Evolutionary conservation across 345 rosid species (phyloP).

Genomic region (Rhizophora mangle): DNA sequence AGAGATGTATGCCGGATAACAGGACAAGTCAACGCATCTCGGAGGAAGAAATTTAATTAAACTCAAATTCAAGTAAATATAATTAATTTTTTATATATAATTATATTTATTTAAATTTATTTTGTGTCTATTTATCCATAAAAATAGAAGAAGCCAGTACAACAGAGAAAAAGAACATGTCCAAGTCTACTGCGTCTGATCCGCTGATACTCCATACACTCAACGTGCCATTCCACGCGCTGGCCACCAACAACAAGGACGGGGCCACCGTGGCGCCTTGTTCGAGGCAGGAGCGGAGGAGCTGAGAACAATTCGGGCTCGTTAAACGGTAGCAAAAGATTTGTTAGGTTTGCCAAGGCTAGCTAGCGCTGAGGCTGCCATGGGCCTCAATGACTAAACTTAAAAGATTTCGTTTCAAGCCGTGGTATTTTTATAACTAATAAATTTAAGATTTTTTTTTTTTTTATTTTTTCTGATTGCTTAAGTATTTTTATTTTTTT

Average conservation of each 20-base stretch:
- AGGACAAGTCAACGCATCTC: background rate
- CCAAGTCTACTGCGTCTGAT: background rate
- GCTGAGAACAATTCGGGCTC: constrained; percentile 25
- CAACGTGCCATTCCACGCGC: constrained; percentile 9
- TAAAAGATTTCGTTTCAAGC: constrained; percentile 11
- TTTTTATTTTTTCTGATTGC: no score
- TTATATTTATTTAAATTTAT: no score
- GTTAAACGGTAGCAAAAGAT: constrained; percentile 20
- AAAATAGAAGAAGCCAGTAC: no score
- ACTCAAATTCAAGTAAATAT: no score
- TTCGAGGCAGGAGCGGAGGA: constrained; percentile 48
- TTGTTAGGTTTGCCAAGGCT: background rate
- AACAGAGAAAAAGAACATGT: no score
- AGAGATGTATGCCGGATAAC: no score
- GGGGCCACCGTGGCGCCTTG: constrained; percentile 20
- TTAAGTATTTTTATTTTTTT: no score
- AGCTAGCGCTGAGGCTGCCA: constrained; percentile 27
- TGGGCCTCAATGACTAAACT: constrained; percentile 28
- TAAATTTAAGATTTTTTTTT: no score
- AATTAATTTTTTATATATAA: no score
- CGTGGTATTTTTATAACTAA: no score
- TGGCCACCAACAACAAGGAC: constrained; percentile 13
- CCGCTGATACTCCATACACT: background rate
- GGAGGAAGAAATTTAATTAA: no score
- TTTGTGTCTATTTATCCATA: no score